phyloP scores from a whole-genome alignment of 345 rosid genomes.

The Acer saccharum region DNA sequence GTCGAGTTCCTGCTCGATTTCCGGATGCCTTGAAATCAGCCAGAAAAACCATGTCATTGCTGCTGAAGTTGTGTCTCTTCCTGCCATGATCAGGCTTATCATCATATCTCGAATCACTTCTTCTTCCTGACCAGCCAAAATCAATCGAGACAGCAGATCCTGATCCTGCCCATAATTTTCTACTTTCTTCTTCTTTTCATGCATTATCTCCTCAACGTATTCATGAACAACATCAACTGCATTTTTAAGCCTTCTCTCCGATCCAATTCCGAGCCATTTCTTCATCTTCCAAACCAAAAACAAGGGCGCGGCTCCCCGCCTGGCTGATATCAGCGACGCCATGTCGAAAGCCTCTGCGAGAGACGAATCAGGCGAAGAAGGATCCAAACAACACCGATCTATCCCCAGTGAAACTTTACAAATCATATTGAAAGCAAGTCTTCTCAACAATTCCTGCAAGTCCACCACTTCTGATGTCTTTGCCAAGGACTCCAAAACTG shows the following conservation, averaged over 20 bases:
- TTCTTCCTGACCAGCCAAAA: slow-evolving; percentile 41
- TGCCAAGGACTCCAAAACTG: slow-evolving; percentile 46
- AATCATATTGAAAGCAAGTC: slow-evolving; percentile 51
- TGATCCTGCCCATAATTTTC: slow-evolving; percentile 31
- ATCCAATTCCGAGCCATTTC: slow-evolving; percentile 53
- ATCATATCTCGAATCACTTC: slow-evolving; percentile 54
- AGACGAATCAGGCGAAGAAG: slow-evolving; percentile 30
- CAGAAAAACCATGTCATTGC: slow-evolving; percentile 71
- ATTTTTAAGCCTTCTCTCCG: slow-evolving; percentile 50
- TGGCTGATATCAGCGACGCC: slow-evolving; percentile 57
- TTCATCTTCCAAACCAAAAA: slow-evolving; percentile 65
- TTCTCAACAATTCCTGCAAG: slow-evolving; percentile 58
- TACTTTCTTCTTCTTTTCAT: slow-evolving; percentile 28
- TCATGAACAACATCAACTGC: slow-evolving; percentile 44
- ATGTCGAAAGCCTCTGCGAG: slow-evolving; percentile 53
- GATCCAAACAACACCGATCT: slow-evolving; percentile 44
- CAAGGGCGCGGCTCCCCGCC: slow-evolving; percentile 55
- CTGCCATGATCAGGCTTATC: slow-evolving; percentile 67
- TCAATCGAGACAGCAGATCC: slow-evolving; percentile 52
- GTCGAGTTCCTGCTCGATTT: slow-evolving; percentile 36
- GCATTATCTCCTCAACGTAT: slow-evolving; percentile 29
- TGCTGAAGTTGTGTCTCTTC: slow-evolving; percentile 69
- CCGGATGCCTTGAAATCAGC: slow-evolving; percentile 44
- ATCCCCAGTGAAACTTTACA: slow-evolving; percentile 56
- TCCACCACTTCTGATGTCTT: slow-evolving; percentile 34